A percentile compares a stretch with the other conserved stretches of the same genome.
Evolutionary conservation across 2,329 filamentous ascomycete species (phyloP).

Genomic region (Akanthomyces uredinophilus): DNA sequence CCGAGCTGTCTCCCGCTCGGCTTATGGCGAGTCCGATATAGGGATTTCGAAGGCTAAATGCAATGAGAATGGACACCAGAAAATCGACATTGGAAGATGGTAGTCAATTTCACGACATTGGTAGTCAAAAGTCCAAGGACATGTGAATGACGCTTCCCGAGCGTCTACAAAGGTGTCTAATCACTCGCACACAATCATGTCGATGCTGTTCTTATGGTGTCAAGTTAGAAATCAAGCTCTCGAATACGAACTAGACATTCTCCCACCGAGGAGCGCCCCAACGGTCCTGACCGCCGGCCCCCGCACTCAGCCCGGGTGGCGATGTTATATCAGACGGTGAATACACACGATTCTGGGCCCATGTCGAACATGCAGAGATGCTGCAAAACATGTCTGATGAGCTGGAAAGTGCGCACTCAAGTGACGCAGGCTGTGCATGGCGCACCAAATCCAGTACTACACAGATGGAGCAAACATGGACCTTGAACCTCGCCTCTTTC

Average conservation of each 20-base stretch:
- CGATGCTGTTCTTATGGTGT: neutral
- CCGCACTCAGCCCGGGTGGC: neutral
- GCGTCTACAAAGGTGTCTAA: neutral
- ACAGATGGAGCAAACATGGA: neutral
- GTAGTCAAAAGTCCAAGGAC: neutral
- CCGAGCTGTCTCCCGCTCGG: neutral
- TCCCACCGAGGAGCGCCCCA: neutral
- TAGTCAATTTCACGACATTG: neutral
- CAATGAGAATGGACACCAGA: neutral
- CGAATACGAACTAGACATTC: neutral
- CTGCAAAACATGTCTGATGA: conserved; percentile 9
- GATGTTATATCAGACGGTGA: neutral
- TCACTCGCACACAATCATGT: neutral
- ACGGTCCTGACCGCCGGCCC: neutral
- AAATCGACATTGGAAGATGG: neutral
- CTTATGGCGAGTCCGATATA: neutral
- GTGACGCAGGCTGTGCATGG: conserved; percentile 1
- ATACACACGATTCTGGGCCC: neutral
- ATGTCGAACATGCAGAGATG: neutral
- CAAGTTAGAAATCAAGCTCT: neutral
- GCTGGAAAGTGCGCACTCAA: neutral
- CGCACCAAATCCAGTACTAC: neutral
- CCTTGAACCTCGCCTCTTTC: neutral
- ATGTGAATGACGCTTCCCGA: too few species aligned
- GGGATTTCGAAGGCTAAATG: neutral